Evolutionary conservation across 345 rosid species (phyloP), one percentile per base, ranked within the genome.

Genomic region (Pistacia integerrima): DNA sequence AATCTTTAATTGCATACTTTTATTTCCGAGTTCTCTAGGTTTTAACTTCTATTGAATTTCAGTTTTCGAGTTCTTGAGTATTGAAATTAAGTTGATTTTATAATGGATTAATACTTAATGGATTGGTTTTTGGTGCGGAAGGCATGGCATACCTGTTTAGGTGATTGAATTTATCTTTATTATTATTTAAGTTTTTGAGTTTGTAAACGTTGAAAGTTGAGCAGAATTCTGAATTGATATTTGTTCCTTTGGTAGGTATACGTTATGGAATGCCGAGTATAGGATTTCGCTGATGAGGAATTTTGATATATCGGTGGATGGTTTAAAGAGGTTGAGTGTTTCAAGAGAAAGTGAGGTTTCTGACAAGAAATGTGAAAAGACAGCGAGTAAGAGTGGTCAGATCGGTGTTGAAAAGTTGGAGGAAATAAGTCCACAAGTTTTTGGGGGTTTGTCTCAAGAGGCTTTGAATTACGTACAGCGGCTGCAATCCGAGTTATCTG

Each of bases 261-360:
- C 98, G 5, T 64, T 94, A 81, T 94, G 98, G 98, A 94, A 91
- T 74, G 95, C 97, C 18, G 97, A 94, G 87, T 94, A 94, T 72
- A 87, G 97, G 83, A 79, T 94, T 33, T 90, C 91, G 2, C 81
- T 92, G 87, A 81, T 63, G 81, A 87, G 97, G 81, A 94, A 92
- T 80, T 89, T 88, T 41, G 92, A 90, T 75, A 85, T 87, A 49
- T 73, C 83, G 2, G 38, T 76, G 69, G 82, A 73, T n/a, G 70
- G 80, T 54, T 60, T 58, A 30, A 80, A 78, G 76, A 79, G 67
- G 10, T 77, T 68, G 62, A 72, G 77, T 67, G 74, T 67, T 38
- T 70, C 66, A 11, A 60, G 55, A 67, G 69, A 78, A 36, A 25
- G 68, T 61, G 86, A 77, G 22, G 76, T 77, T n/a, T 78, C 59